Conservation (phyloP, 257 asterid species). For the Anisodus tanguticus region DNA sequence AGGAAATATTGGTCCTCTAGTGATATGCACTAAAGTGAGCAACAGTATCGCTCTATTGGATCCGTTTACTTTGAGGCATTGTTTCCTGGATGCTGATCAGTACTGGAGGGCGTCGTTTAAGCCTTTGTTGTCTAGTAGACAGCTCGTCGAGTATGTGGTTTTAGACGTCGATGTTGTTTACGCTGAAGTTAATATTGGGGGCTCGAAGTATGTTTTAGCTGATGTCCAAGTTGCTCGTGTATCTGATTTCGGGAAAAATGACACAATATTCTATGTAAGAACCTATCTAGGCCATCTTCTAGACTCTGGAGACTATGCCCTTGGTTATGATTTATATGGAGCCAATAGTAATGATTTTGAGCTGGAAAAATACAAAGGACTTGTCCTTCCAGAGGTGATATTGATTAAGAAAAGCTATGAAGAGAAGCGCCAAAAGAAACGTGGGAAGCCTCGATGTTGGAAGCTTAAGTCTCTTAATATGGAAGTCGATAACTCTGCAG, state of each 20-base stretch:
- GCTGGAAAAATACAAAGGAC: constrained; percentile 43
- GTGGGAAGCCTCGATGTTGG: constrained; percentile 45
- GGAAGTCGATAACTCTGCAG: constrained; percentile 40
- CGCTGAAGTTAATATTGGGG: constrained; percentile 48
- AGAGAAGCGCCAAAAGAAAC: constrained; percentile 41
- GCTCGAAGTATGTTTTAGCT: constrained; percentile 44
- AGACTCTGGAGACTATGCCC: constrained; percentile 34
- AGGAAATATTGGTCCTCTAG: constrained; percentile 60
- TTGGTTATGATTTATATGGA: constrained; percentile 33
- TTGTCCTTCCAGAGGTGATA: constrained; percentile 48
- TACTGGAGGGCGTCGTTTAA: constrained; percentile 56
- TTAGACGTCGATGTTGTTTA: constrained; percentile 44
- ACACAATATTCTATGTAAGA: constrained; percentile 40
- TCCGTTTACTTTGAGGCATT: constrained; percentile 49
- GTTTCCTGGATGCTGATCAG: constrained; percentile 53
- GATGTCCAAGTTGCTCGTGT: constrained; percentile 62
- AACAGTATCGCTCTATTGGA: constrained; percentile 51
- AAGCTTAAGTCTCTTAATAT: constrained; percentile 47
- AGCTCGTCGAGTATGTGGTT: constrained; percentile 54
- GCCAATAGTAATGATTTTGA: constrained; percentile 55
- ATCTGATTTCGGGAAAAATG: constrained; percentile 52
- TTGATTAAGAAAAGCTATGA: constrained; percentile 32
- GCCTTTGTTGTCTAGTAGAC: constrained; percentile 54
- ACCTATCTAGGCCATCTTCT: constrained; percentile 46
- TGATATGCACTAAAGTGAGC: constrained; percentile 47